A percentile compares a stretch with the other conserved stretches of the same genome.
These are phyloP conservation scores for Nemania sp. DNA, from an alignment of 2,329 filamentous ascomycete species.

Conservation along the genomic window DNA sequence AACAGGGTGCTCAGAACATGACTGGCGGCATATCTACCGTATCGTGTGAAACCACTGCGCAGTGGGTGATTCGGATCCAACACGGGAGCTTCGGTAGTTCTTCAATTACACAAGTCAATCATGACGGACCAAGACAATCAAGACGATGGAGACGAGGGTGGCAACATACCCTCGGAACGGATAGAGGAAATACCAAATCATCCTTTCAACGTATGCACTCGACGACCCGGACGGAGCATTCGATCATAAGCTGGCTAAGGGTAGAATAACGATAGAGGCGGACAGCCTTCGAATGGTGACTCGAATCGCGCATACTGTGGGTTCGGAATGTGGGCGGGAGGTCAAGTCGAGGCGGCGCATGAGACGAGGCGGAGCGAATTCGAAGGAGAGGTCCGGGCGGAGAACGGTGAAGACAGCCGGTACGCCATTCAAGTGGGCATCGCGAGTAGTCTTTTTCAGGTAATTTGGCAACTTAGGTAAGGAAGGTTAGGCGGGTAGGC, in stretches of 20 bases:
- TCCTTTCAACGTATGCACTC: conserved; percentile 51
- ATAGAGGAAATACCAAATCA: conserved; percentile 85
- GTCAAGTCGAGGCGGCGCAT: conserved; percentile 35
- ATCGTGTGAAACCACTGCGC: conserved; percentile 72
- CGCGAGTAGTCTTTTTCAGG: conserved; percentile 4
- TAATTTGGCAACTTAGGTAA: conserved; percentile 4
- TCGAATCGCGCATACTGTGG: conserved; percentile 44
- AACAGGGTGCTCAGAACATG: conserved; percentile 81
- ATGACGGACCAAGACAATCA: conserved; percentile 7
- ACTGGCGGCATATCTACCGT: conserved; percentile 76
- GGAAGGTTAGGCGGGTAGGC: conserved; percentile 2
- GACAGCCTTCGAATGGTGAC: conserved; percentile 37
- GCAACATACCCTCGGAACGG: conserved; percentile 77
- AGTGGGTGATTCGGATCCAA: conserved; percentile 74
- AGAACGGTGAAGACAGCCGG: conserved; percentile 26
- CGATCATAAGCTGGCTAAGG: conserved; percentile 28
- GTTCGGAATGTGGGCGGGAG: conserved; percentile 29
- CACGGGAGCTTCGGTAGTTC: conserved; percentile 79
- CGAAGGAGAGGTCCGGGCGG: conserved; percentile 26
- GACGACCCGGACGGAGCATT: conserved; percentile 30
- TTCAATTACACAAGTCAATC: conserved; percentile 52
- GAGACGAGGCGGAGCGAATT: conserved; percentile 27
- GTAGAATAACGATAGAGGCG: conserved; percentile 34
- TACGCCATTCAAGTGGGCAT: conserved; percentile 35
- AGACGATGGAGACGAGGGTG: conserved; percentile 3